phyloP scores from a whole-genome alignment of 2,329 filamentous ascomycete species.

The Aspergillus cejpii region DNA sequence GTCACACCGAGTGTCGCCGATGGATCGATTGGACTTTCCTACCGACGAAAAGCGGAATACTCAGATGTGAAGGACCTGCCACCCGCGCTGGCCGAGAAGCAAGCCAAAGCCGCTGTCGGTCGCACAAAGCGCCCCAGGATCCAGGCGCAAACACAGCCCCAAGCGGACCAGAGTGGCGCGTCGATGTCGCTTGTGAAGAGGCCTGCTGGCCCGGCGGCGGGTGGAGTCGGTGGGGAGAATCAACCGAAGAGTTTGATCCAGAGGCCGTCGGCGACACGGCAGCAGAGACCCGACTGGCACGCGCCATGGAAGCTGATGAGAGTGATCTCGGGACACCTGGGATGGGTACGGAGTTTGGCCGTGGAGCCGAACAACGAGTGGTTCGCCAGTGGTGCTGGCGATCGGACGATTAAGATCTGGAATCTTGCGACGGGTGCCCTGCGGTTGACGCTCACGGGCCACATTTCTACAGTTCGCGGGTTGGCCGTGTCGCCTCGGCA shows the following conservation, averaged over 20 bases:
- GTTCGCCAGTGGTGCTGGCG: constrained; percentile 93
- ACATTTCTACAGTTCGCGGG: constrained; percentile 88
- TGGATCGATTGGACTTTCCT: constrained; percentile 41
- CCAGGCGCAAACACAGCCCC: constrained; percentile 45
- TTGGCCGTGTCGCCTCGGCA: constrained; percentile 88
- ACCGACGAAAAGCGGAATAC: constrained; percentile 59
- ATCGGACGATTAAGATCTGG: constrained; percentile 98
- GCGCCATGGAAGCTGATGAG: constrained; percentile 97
- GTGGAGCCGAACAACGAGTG: constrained; percentile 96
- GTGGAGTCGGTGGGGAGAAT: constrained; percentile 31
- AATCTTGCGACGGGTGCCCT: constrained; percentile 84
- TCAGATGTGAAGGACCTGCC: constrained; percentile 70
- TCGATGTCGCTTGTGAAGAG: constrained; percentile 53
- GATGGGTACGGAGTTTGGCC: constrained; percentile 84
- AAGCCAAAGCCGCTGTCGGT: constrained; percentile 57
- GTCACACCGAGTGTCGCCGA: constrained; percentile 39
- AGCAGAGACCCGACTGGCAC: constrained; percentile 87
- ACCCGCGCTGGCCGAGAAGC: constrained; percentile 69
- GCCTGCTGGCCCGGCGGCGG: constrained; percentile 23
- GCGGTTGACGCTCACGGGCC: constrained; percentile 79
- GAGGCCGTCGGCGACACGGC: constrained; percentile 55
- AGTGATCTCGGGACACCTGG: constrained; percentile 91
- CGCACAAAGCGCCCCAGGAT: constrained; percentile 57
- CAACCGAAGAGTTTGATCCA: constrained; percentile 58
- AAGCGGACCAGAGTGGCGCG: constrained; percentile 45